Percentiles rank a stretch among this genome's conserved stretches.
Evolutionary conservation across 1,284 basidiomycete species (phyloP).

Genomic region (Melampsora larici-populina): DNA sequence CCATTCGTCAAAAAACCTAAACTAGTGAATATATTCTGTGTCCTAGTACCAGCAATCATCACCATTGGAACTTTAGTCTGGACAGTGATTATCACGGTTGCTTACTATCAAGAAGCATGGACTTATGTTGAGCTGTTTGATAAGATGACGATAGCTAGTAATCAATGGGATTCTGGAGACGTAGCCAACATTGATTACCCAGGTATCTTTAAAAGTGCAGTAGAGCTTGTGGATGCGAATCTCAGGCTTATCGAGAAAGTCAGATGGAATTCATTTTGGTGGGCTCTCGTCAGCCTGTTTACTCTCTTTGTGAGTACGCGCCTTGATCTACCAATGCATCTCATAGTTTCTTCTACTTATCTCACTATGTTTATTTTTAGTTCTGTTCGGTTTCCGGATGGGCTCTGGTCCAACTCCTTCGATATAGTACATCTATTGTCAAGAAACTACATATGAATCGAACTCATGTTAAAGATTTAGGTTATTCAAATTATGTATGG

Average conservation of each 20-base stretch:
- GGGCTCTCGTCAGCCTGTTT: neutral
- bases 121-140: neutral
- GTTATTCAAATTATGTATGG: no score
- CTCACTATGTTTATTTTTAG: neutral
- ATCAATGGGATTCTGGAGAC: neutral
- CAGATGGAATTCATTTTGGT: neutral
- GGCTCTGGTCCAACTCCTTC: neutral
- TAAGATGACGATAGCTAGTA: neutral
- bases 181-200: no score
- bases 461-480: no score
- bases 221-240: neutral
- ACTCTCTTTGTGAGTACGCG: neutral
- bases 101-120: neutral
- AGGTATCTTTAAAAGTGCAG: neutral
- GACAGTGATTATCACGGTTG: neutral
- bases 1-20: neutral
- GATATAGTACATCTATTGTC: neutral
- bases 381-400: neutral
- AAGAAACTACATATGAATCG: no score
- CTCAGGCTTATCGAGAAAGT: neutral
- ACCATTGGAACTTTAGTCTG: neutral
- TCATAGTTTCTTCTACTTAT: neutral
- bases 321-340: neutral
- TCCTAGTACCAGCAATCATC: neutral
- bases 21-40: neutral